Percentiles rank a stretch among this genome's conserved stretches.
Evolutionary conservation across 495 filamentous ascomycete species (phyloP).

Genomic region (Neurospora tetrasperma): DNA sequence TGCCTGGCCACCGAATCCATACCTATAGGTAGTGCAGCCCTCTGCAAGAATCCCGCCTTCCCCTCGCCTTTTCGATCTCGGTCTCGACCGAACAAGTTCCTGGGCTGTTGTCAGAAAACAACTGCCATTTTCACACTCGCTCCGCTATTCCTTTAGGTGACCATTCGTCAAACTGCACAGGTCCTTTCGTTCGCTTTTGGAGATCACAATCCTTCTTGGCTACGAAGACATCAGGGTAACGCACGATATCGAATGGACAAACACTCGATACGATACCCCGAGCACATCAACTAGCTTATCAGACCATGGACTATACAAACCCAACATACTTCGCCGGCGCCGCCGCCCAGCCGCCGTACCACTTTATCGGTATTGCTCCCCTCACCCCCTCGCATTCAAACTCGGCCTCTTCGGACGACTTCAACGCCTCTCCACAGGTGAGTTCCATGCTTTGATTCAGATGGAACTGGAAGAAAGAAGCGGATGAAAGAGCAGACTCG

Average conservation of each 20-base stretch:
- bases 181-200: background rate
- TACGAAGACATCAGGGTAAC: background rate
- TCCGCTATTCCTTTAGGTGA: background rate
- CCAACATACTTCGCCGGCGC: slow-evolving; percentile 33
- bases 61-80: background rate
- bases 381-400: slow-evolving; percentile 43
- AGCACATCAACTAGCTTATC: background rate
- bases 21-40: background rate
- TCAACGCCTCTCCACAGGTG: slow-evolving; percentile 45
- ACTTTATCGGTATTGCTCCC: slow-evolving; percentile 44
- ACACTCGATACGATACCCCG: background rate
- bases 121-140: background rate
- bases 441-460: slow-evolving; percentile 18
- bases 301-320: slow-evolving; percentile 34
- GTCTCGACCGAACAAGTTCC: background rate
- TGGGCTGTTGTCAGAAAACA: background rate
- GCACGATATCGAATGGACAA: background rate
- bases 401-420: slow-evolving; percentile 43
- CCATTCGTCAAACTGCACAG: background rate
- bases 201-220: background rate
- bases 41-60: background rate
- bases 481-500: background rate
- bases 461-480: background rate
- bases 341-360: slow-evolving; percentile 34
- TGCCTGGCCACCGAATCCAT: background rate